A percentile compares a stretch with the other conserved stretches of the same genome.
phyloP scores from a whole-genome alignment of 208 protist species.

The Endotrypanum monterogeii region DNA sequence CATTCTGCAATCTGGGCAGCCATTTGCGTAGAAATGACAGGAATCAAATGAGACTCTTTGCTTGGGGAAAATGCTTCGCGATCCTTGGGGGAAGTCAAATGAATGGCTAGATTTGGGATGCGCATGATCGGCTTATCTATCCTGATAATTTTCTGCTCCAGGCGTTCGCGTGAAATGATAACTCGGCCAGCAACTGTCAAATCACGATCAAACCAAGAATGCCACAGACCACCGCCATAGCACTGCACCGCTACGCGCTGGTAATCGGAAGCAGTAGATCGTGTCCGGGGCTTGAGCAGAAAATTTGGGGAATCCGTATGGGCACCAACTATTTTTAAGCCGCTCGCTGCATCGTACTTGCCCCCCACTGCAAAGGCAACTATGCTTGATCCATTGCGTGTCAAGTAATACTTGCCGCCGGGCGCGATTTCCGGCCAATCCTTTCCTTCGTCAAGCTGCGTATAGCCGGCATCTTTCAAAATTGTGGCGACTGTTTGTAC shows the following conservation, averaged over 20 bases:
- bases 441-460: constrained; percentile 58
- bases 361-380: constrained; percentile 97
- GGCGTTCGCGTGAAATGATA: constrained; percentile 36
- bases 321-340: constrained; percentile 95
- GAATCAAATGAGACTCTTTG: constrained; percentile 94
- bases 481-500: constrained; percentile 56
- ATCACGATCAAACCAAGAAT: constrained; percentile 93
- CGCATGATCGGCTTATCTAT: constrained; percentile 93
- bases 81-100: constrained; percentile 84
- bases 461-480: constrained; percentile 54
- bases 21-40: constrained; percentile 83
- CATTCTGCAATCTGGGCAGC: constrained; percentile 25
- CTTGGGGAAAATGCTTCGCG: constrained; percentile 94
- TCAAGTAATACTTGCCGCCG: constrained; percentile 96
- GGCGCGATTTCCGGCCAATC: constrained; percentile 64
- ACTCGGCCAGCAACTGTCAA: constrained; percentile 88
- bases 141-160: constrained; percentile 67
- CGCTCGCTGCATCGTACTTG: constrained; percentile 80
- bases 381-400: constrained; percentile 95
- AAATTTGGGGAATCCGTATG: constrained; percentile 98
- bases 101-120: constrained; percentile 97
- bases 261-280: constrained; percentile 39
- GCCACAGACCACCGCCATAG: constrained; percentile 90
- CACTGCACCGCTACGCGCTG: constrained; percentile 77
- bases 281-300: constrained; percentile 72